These are phyloP conservation scores for Phallus indusiatus DNA, from an alignment of 768 basidiomycete species.

Conservation along the genomic window DNA sequence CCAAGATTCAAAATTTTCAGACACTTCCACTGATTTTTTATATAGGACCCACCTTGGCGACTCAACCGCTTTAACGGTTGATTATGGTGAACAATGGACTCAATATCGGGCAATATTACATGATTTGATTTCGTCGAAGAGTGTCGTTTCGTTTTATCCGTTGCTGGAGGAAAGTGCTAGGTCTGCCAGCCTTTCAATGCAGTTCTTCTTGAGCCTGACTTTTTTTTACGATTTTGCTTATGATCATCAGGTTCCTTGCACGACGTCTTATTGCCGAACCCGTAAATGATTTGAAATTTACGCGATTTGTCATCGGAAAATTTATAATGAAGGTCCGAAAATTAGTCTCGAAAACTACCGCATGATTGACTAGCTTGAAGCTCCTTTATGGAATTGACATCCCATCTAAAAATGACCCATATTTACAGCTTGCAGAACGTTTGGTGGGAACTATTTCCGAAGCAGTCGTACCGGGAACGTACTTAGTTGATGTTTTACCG, in stretches of 20 bases:
- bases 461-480: conserved; percentile 40
- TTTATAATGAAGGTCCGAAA: background rate
- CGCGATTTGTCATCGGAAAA: conserved; percentile 11
- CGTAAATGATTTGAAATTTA: conserved; percentile 19
- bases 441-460: conserved; percentile 35
- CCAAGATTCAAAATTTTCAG: no score
- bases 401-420: conserved; percentile 1
- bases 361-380: background rate
- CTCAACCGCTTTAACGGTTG: conserved; percentile 4
- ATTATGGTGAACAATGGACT: conserved; percentile 5
- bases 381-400: conserved; percentile 1
- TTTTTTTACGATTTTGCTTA: background rate
- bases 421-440: background rate
- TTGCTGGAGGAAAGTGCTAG: conserved; percentile 23
- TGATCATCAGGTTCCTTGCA: conserved; percentile 19
- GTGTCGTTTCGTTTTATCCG: conserved; percentile 19
- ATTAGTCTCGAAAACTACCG: background rate
- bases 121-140: conserved; percentile 21
- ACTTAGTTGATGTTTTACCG: conserved; percentile 45
- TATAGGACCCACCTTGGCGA: background rate
- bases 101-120: conserved; percentile 8
- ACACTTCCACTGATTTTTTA: no score
- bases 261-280: conserved; percentile 20
- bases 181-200: no score
- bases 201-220: background rate